Conservation (phyloP, 2,329 filamentous ascomycete species). For the Pseudogymnoascus sp. region DNA sequence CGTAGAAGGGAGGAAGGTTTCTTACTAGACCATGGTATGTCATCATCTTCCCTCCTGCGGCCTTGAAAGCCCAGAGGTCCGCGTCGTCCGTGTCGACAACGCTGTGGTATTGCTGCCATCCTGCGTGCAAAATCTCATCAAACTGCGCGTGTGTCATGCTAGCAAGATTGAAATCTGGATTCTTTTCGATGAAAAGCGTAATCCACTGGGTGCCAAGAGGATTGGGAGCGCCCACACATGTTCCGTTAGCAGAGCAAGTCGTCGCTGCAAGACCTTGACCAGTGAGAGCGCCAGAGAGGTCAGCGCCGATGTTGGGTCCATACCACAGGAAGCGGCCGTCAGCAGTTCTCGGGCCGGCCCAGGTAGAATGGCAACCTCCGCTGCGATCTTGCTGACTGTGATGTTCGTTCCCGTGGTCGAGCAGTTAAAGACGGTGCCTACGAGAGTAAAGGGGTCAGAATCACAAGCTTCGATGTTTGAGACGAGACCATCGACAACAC, state of each 20-base stretch:
- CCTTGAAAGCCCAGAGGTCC: conserved; percentile 14
- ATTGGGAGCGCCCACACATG: neutral
- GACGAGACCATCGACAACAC: conserved; percentile 19
- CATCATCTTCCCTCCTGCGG: conserved; percentile 15
- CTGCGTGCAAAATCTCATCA: neutral
- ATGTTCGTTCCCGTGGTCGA: conserved; percentile 1
- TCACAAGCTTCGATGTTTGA: conserved; percentile 11
- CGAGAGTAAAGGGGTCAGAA: conserved; percentile 15
- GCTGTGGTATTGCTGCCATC: conserved; percentile 12
- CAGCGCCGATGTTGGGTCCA: conserved; percentile 11
- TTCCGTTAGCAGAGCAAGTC: conserved; percentile 9
- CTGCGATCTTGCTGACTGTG: conserved; percentile 12
- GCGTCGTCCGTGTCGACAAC: conserved; percentile 14
- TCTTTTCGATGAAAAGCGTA: conserved; percentile 12
- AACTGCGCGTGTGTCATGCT: conserved; percentile 14
- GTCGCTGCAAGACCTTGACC: neutral
- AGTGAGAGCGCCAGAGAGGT: neutral
- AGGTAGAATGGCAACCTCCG: conserved; percentile 10
- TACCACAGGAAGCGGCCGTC: conserved; percentile 12
- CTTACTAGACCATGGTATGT: conserved; percentile 17
- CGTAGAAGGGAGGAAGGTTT: neutral
- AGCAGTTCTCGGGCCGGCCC: conserved; percentile 10
- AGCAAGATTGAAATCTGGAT: conserved; percentile 13
- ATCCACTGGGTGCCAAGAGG: conserved; percentile 5
- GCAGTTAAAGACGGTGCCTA: conserved; percentile 16